A percentile compares a stretch with the other conserved stretches of the same genome.
Evolutionary conservation across 192 early-diverging fungal species (phyloP).

Genomic region (Gaertneriomyces semiglobifer): DNA sequence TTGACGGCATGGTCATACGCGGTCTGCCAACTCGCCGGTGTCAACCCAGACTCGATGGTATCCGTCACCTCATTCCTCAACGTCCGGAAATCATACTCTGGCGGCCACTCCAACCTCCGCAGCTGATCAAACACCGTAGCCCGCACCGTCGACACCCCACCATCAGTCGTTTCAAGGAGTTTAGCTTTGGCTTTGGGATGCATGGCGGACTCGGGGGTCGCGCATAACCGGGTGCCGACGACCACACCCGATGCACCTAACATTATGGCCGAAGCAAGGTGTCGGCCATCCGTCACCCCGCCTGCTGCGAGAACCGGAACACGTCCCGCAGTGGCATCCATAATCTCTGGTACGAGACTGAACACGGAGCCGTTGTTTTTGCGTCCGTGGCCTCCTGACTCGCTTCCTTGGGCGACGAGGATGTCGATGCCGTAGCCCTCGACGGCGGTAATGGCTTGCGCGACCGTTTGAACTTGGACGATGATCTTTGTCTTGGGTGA

Average conservation of each 20-base stretch:
- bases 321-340: not conserved
- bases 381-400: conserved; percentile 47
- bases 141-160: conserved; percentile 37
- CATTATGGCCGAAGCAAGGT: conserved; percentile 14
- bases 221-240: conserved; percentile 45
- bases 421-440: conserved; percentile 40
- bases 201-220: conserved; percentile 1
- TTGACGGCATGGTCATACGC: not conserved
- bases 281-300: conserved; percentile 2
- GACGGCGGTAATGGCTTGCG: conserved; percentile 40
- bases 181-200: conserved; percentile 31
- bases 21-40: not conserved
- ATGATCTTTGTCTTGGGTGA: conserved; percentile 31
- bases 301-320: conserved; percentile 6
- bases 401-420: conserved; percentile 48
- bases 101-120: conserved; percentile 38
- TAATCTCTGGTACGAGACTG: not conserved
- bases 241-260: conserved; percentile 45
- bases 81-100: not conserved
- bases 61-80: conserved; percentile 1
- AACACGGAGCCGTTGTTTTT: conserved; percentile 6
- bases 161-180: conserved; percentile 36
- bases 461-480: conserved; percentile 47
- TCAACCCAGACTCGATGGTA: not conserved
- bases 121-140: conserved; percentile 45